These are phyloP conservation scores for Cryptococcus sp. DNA, from an alignment of 1,284 basidiomycete genomes.

Conservation along the genomic window DNA sequence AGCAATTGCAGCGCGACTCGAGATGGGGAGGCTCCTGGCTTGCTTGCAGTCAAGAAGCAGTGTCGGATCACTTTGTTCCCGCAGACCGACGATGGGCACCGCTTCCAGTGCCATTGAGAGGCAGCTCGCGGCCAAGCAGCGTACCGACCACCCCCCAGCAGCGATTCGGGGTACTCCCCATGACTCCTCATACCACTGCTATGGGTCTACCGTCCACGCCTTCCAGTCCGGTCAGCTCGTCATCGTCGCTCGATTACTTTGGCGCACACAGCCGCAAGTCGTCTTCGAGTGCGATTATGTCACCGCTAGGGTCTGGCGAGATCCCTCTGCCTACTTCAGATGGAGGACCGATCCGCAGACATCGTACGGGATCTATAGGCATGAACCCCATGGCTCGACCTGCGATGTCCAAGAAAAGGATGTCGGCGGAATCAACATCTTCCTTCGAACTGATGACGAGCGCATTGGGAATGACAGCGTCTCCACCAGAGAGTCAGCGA, in stretches of 20 bases:
- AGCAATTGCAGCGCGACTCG: slow-evolving; percentile 21
- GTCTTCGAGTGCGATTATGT: slow-evolving; percentile 41
- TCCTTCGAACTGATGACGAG: slow-evolving; percentile 21
- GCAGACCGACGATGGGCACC: slow-evolving; percentile 39
- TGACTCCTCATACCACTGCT: slow-evolving; percentile 48
- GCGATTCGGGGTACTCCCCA: slow-evolving; percentile 46
- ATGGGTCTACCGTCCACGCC: slow-evolving; percentile 43
- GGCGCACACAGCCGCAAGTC: slow-evolving; percentile 42
- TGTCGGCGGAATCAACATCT: slow-evolving; percentile 30
- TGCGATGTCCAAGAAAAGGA: slow-evolving; percentile 35
- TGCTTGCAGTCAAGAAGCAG: slow-evolving; percentile 42
- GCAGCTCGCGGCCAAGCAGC: slow-evolving; percentile 30
- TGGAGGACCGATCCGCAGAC: slow-evolving; percentile 45
- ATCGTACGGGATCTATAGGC: slow-evolving; percentile 38
- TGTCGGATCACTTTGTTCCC: slow-evolving; percentile 34
- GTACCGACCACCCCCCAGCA: slow-evolving; percentile 45
- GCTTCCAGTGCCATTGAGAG: slow-evolving; percentile 16
- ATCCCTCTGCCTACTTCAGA: slow-evolving; percentile 40
- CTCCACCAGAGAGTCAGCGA: slow-evolving; percentile 12
- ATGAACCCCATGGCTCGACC: slow-evolving; percentile 39
- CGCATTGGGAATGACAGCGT: slow-evolving; percentile 3
- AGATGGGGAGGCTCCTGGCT: slow-evolving; percentile 45
- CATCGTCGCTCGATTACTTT: slow-evolving; percentile 46
- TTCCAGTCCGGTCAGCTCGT: slow-evolving; percentile 39
- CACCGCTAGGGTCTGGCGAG: slow-evolving; percentile 30